A percentile compares a stretch with the other conserved stretches of the same genome.
These are phyloP conservation scores for Sungouiella blattae DNA, from an alignment of 805 yeast species.

Conservation along the genomic window DNA sequence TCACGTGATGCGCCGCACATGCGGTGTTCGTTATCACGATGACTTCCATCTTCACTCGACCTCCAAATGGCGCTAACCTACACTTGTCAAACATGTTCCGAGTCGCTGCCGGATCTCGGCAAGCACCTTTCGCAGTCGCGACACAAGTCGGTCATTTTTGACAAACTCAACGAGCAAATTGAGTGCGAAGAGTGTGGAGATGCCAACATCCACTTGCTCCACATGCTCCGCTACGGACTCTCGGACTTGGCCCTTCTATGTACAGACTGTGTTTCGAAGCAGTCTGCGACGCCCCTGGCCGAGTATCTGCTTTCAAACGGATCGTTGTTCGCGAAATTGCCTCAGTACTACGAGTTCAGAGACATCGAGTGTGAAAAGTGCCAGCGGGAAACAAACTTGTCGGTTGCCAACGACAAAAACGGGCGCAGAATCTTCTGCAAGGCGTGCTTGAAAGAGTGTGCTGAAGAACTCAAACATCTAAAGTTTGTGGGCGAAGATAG, in stretches of 20 bases:
- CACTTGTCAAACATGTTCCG: constrained; percentile 48
- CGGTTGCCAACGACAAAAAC: constrained; percentile 22
- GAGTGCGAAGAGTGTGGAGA: constrained; percentile 58
- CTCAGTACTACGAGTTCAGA: constrained; percentile 46
- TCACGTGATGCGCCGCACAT: no score
- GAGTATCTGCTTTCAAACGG: constrained; percentile 54
- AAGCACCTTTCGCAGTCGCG: constrained; percentile 53
- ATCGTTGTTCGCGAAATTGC: constrained; percentile 46
- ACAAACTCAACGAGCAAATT: constrained; percentile 36
- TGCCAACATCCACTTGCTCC: constrained; percentile 50
- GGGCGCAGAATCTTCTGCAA: constrained; percentile 38
- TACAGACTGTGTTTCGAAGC: constrained; percentile 39
- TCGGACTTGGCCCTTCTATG: constrained; percentile 53
- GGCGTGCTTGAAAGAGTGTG: constrained; percentile 33
- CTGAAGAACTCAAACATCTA: neutral
- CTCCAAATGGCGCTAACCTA: no score
- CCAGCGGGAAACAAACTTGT: constrained; percentile 38
- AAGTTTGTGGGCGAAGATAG: constrained; percentile 42
- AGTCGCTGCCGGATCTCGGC: constrained; percentile 34
- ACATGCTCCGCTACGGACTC: constrained; percentile 51
- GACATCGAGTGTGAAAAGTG: constrained; percentile 49
- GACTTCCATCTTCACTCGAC: no score
- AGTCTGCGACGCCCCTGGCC: constrained; percentile 44
- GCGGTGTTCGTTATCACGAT: no score
- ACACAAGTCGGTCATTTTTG: constrained; percentile 41